Evolutionary conservation across 768 basidiomycete species (phyloP).

Genomic region (Phanerochaete carnosa): DNA sequence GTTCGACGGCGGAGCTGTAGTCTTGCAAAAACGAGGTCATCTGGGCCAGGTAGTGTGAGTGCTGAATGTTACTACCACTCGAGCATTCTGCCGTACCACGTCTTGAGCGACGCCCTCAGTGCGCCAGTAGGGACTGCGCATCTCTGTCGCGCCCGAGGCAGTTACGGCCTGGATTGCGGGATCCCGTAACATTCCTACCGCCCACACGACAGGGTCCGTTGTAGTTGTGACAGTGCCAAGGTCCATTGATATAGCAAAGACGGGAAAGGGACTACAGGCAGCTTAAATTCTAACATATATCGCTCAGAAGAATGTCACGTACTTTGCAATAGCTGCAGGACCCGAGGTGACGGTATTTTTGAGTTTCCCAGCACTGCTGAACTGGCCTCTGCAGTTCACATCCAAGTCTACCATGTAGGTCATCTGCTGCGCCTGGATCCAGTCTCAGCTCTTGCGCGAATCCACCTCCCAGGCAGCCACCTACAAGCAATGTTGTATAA

Average conservation of each 20-base stretch:
- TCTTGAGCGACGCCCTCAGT: background rate
- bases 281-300: background rate
- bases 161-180: conserved; percentile 21
- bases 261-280: conserved; percentile 14
- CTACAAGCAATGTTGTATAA: conserved; percentile 14
- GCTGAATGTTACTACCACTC: no score
- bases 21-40: conserved; percentile 19
- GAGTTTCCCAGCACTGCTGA: conserved; percentile 14
- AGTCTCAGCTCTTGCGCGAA: background rate
- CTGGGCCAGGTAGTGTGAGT: conserved; percentile 5
- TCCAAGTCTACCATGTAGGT: conserved; percentile 16
- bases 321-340: conserved; percentile 17
- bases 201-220: conserved; percentile 21
- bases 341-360: conserved; percentile 2
- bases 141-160: conserved; percentile 4
- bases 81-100: conserved; percentile 9
- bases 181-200: conserved; percentile 25
- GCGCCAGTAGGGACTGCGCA: conserved; percentile 17
- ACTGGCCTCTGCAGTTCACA: conserved; percentile 12
- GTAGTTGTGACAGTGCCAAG: conserved; percentile 24
- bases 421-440: conserved; percentile 3
- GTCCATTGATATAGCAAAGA: conserved; percentile 24
- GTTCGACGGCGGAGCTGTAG: conserved; percentile 13
- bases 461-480: background rate
- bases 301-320: background rate